Percentiles rank a stretch among this genome's conserved stretches.
Evolutionary conservation across 345 rosid species (phyloP).

Genomic region (Luvunga scandens): DNA sequence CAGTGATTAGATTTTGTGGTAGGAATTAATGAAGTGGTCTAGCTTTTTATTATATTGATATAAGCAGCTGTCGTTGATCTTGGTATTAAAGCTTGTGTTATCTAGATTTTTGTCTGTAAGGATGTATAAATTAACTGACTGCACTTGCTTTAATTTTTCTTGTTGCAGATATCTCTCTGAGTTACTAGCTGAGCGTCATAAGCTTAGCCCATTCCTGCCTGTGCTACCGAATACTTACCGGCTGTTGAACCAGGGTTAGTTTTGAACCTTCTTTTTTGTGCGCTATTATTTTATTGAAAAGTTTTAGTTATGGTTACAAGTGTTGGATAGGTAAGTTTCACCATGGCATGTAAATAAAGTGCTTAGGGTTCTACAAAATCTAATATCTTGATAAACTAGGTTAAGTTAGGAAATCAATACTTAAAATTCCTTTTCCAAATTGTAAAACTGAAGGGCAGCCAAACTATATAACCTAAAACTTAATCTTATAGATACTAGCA

Average conservation of each 20-base stretch:
- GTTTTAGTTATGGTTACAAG: not conserved
- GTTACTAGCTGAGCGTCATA: constrained; percentile 71
- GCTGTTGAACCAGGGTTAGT: constrained; percentile 77
- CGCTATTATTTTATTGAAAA: not conserved
- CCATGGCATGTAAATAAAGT: not conserved
- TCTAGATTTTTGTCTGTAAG: not conserved
- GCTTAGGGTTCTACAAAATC: not conserved
- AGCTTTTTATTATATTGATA: not conserved
- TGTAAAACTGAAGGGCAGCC: not conserved
- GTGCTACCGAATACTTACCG: constrained; percentile 62
- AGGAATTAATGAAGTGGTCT: not conserved
- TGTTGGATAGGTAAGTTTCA: too few species aligned
- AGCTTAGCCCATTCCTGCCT: constrained; percentile 65
- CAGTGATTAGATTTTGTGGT: not conserved
- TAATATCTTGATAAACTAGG: not conserved
- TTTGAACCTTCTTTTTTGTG: constrained; percentile 1
- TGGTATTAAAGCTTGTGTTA: not conserved
- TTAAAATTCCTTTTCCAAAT: not conserved
- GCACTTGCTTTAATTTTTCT: constrained; percentile 3
- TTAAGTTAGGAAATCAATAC: not conserved
- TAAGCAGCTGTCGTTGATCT: not conserved
- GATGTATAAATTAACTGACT: not conserved
- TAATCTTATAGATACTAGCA: not conserved
- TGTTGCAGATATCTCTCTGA: constrained; percentile 70
- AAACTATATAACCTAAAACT: not conserved